Conservation (phyloP, 495 filamentous ascomycete species). For the Xanthoparmelia taractica region DNA sequence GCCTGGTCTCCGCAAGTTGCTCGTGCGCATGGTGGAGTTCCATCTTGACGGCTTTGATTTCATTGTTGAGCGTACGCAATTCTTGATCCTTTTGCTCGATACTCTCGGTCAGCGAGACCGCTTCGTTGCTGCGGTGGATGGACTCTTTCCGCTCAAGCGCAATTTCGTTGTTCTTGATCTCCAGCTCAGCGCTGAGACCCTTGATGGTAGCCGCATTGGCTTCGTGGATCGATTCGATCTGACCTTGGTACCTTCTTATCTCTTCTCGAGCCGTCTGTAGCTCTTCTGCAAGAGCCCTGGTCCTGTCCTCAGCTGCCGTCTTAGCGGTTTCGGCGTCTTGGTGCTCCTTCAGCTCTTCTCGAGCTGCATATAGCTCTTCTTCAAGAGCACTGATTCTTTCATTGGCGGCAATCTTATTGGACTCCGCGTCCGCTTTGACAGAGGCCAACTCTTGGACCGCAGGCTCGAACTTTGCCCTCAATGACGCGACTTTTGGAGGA, state of each 20-base stretch:
- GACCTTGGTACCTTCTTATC: neutral
- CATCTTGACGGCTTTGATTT: slow-evolving; percentile 25
- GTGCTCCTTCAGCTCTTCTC: slow-evolving; percentile 1
- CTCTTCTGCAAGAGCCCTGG: neutral
- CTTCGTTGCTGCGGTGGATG: slow-evolving; percentile 31
- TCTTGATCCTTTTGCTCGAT: slow-evolving; percentile 40
- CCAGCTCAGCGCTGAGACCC: slow-evolving; percentile 13
- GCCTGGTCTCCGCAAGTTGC: slow-evolving; percentile 38
- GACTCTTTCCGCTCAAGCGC: slow-evolving; percentile 32
- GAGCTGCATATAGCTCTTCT: slow-evolving; percentile 3
- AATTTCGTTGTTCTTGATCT: slow-evolving; percentile 14
- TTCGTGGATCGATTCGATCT: slow-evolving; percentile 10
- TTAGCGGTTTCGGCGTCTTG: slow-evolving; percentile 31
- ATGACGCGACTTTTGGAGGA: neutral
- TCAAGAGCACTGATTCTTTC: slow-evolving; percentile 9
- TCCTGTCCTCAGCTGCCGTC: slow-evolving; percentile 27
- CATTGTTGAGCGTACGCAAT: slow-evolving; percentile 24
- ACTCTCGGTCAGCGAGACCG: slow-evolving; percentile 35
- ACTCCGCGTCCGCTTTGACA: slow-evolving; percentile 26
- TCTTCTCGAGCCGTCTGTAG: slow-evolving; percentile 9
- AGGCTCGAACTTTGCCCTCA: neutral
- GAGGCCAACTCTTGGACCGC: neutral
- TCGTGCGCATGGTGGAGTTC: slow-evolving; percentile 28
- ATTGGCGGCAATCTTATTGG: slow-evolving; percentile 33
- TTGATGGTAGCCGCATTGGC: slow-evolving; percentile 2